Base-by-base conservation (phyloP, 306 rosid species). In the Medicago ruthenica region DNA sequence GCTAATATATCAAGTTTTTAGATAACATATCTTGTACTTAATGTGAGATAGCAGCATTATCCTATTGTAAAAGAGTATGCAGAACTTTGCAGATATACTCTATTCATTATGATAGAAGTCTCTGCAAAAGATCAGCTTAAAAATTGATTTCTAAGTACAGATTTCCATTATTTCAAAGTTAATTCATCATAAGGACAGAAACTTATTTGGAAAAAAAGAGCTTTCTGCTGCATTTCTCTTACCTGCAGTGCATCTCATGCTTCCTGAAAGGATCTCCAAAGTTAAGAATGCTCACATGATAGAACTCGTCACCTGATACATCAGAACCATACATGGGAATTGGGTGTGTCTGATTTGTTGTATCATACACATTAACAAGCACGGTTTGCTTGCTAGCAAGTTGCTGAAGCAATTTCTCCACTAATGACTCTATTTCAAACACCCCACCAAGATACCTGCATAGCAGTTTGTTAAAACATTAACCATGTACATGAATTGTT, bases 241-340 rank as follows among this genome's bases (percentile, higher is more conserved):
- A 92, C 98, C 99, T 86, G 97, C 99, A 95, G 75, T 67, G 96
- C 99, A 95, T 95, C 88, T 90, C 97, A 80, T 95, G 99, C 88
- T 87, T 95, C 82, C 99, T 84, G 50, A 90, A 76, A 42, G 99
- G 99, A 85, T 92, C 99, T 70, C 99, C 99, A 58, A 95, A 95
- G 83, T 85, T 95, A 40, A 95, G 93, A 79, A 81, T 37, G 83
- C 97, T 92, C 67, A 83, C 66, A 54, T 80, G 96, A 84, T 72
- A 82, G 83, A 89, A 79, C 37, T 83, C 90, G 82, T 86, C 93
- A 44, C 85, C 90, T 8, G 93, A 81, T 65, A 83, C 91, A 76
- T 87, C 85, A 73, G 93, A 86, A 27, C 99, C 97, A 66, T 95
- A 95, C 99, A 95, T 95, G 80, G 89, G 83, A 84, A 92, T 92